phyloP scores from a whole-genome alignment of 192 early-diverging fungal genomes.

The Coemansia biformis region DNA sequence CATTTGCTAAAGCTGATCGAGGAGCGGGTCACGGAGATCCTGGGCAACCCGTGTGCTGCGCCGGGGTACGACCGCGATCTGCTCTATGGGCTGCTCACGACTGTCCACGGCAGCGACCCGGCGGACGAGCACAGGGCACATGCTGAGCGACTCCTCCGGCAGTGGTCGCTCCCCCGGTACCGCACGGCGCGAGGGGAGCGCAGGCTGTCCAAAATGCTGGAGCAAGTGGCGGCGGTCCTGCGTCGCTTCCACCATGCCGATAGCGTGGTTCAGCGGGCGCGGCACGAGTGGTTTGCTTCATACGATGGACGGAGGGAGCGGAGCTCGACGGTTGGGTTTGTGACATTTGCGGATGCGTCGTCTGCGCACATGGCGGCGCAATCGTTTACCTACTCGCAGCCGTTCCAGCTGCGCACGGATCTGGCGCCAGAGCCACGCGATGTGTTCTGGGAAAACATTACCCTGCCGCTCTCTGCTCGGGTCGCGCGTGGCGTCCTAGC shows the following conservation, averaged over 20 bases:
- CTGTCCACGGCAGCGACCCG: not conserved
- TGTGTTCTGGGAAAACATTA: constrained; percentile 42
- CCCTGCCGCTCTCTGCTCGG: constrained; percentile 23
- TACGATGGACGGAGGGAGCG: constrained; percentile 34
- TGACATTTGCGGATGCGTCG: constrained; percentile 34
- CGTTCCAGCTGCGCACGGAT: constrained; percentile 41
- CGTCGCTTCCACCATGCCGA: constrained; percentile 58
- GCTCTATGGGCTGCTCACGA: constrained; percentile 14
- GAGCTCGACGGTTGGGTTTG: constrained; percentile 40
- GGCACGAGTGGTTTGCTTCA: constrained; percentile 36
- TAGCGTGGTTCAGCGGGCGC: constrained; percentile 45
- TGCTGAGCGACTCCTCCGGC: constrained; percentile 14
- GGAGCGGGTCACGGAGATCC: constrained; percentile 48
- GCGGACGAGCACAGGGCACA: not conserved
- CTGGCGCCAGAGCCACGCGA: constrained; percentile 47
- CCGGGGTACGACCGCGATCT: constrained; percentile 59
- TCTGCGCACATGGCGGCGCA: constrained; percentile 45
- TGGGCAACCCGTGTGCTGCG: constrained; percentile 66
- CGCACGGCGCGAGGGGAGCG: constrained; percentile 6
- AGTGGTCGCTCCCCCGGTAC: constrained; percentile 31
- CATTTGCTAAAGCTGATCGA: constrained; percentile 55
- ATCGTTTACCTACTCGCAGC: constrained; percentile 40
- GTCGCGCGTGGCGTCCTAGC: constrained; percentile 18
- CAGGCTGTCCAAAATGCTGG: constrained; percentile 19
- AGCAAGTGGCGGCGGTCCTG: constrained; percentile 53